Evolutionary conservation across 495 filamentous ascomycete species (phyloP).

Genomic region (Astrocystis sublimbata): DNA sequence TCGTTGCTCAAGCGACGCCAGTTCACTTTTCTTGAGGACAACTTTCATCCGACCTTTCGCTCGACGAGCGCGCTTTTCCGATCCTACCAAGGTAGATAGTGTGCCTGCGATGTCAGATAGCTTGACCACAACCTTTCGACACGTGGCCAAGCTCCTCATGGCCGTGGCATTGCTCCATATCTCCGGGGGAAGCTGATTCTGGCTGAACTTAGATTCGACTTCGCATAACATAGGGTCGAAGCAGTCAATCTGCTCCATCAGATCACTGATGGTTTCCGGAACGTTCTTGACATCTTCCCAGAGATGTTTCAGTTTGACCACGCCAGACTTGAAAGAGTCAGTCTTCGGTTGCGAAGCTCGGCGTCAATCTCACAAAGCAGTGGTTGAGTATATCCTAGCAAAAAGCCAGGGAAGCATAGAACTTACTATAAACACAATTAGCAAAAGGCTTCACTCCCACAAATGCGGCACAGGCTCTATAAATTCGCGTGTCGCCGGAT

Average conservation of each 20-base stretch:
- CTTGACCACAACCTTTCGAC: conserved; percentile 21
- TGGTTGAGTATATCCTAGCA: no score
- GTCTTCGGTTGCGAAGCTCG: no score
- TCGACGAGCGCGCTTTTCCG: no score
- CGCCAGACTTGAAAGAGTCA: no score
- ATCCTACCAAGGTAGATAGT: conserved; percentile 17
- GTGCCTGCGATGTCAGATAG: conserved; percentile 21
- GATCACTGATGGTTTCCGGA: conserved; percentile 30
- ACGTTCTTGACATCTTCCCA: conserved; percentile 40
- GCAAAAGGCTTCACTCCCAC: no score
- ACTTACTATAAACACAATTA: no score
- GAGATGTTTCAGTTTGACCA: conserved; percentile 35
- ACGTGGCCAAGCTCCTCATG: conserved; percentile 17
- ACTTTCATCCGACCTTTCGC: conserved; percentile 32
- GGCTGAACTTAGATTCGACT: conserved; percentile 22
- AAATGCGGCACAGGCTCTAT: no score
- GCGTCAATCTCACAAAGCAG: no score
- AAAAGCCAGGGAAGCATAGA: no score
- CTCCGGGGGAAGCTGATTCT: conserved; percentile 17
- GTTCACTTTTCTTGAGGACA: conserved; percentile 27
- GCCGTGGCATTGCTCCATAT: conserved; percentile 14
- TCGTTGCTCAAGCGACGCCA: conserved; percentile 25
- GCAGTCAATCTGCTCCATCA: conserved; percentile 34
- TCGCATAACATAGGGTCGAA: conserved; percentile 29
- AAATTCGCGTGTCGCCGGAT: no score